Conservation (phyloP, 768 basidiomycete genomes). For the Pisolithus microcarpus region DNA sequence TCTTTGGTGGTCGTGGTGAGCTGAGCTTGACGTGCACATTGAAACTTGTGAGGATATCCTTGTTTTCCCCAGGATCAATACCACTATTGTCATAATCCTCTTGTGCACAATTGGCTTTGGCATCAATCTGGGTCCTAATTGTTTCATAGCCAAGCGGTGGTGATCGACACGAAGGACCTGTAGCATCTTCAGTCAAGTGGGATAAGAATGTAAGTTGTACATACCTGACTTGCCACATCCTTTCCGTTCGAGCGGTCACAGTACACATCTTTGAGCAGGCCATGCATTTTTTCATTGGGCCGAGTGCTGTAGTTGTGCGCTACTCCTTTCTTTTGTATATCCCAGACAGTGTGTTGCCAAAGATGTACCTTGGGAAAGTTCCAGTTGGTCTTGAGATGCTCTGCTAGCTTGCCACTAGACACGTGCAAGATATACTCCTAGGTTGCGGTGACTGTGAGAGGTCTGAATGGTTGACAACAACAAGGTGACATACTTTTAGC, state of each 20-base stretch:
- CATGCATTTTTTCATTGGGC: conserved; percentile 26
- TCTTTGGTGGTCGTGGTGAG: too few relatives aligned
- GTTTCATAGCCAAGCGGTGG: conserved; percentile 2
- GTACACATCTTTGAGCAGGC: conserved; percentile 21
- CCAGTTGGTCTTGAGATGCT: conserved; percentile 18
- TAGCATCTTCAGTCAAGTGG: not conserved
- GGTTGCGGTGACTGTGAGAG: not conserved
- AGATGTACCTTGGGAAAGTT: conserved; percentile 30
- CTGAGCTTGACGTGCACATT: too few relatives aligned
- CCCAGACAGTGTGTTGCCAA: conserved; percentile 24
- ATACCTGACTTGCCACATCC: conserved; percentile 27
- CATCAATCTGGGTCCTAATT: not conserved
- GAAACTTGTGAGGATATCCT: too few relatives aligned
- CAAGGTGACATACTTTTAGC: too few relatives aligned
- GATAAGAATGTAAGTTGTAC: not conserved
- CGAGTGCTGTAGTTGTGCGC: conserved; percentile 27
- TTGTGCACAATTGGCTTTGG: conserved; percentile 3
- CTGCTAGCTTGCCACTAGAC: too few relatives aligned
- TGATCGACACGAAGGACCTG: conserved; percentile 12
- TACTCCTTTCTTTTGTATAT: conserved; percentile 28
- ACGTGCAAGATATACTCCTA: not conserved
- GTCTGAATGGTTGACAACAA: not conserved
- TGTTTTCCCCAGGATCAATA: too few relatives aligned
- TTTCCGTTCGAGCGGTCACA: conserved; percentile 27
- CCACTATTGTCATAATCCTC: not conserved